A percentile compares a stretch with the other conserved stretches of the same genome.
Evolutionary conservation across 208 protist genomes (phyloP).

Genomic region (Sergeia podlipaevii): DNA sequence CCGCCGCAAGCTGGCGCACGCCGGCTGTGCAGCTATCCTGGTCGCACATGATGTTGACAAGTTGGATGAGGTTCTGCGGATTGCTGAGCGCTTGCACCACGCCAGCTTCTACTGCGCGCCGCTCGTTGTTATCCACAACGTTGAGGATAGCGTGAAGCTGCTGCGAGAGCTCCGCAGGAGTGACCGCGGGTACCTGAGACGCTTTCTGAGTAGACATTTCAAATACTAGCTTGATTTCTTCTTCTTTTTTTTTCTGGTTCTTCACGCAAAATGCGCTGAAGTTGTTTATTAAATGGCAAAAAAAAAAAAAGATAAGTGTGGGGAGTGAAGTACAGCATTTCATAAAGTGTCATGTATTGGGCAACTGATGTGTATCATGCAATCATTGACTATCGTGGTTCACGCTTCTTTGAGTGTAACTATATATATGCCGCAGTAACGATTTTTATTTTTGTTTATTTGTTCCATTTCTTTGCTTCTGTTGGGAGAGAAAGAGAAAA

Average conservation of each 20-base stretch:
- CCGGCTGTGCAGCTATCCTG: constrained; percentile 22
- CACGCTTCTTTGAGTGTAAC: too few species aligned
- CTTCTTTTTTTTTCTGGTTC: neutral
- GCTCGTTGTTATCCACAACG: constrained; percentile 60
- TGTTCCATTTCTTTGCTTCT: too few species aligned
- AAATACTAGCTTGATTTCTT: neutral
- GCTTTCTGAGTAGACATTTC: neutral
- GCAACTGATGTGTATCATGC: too few species aligned
- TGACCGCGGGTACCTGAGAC: too few species aligned
- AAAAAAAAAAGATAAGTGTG: too few species aligned
- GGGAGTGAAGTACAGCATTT: too few species aligned
- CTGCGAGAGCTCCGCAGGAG: constrained; percentile 34
- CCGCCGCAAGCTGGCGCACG: constrained; percentile 74
- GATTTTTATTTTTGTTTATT: too few species aligned
- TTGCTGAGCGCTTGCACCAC: constrained; percentile 39
- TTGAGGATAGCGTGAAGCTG: constrained; percentile 54
- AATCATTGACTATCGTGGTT: too few species aligned
- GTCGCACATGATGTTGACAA: constrained; percentile 50
- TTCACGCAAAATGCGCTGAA: neutral
- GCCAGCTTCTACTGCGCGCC: constrained; percentile 41
- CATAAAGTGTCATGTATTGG: too few species aligned
- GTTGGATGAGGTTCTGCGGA: constrained; percentile 31
- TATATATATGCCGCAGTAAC: too few species aligned
- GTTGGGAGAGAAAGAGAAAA: neutral
- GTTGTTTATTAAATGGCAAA: constrained; percentile 2